These are phyloP conservation scores for Pelargonium fulgidum DNA, from an alignment of 441 rosid species.

Conservation along the genomic window DNA sequence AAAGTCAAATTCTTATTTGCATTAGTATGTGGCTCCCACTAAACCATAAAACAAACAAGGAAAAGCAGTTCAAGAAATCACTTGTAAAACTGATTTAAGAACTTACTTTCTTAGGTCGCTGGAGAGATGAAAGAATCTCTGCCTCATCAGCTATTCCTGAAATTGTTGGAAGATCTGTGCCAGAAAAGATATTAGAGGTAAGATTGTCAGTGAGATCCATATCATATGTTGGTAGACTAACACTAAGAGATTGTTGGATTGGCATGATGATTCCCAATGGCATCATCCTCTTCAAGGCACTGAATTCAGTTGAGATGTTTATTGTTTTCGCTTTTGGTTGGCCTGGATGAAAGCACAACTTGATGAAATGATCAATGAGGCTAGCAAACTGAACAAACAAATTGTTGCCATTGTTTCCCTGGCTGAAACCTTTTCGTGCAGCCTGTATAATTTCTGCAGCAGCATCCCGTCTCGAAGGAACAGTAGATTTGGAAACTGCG, in stretches of 20 bases:
- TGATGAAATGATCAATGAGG: slow-evolving; percentile 84
- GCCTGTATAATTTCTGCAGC: slow-evolving; percentile 93
- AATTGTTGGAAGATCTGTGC: slow-evolving; percentile 83
- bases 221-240: slow-evolving; percentile 67
- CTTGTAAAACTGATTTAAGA: slow-evolving; percentile 13
- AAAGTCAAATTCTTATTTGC: too few species aligned
- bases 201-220: slow-evolving; percentile 39
- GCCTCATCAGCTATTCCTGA: slow-evolving; percentile 91
- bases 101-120: slow-evolving; percentile 87
- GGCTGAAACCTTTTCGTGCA: slow-evolving; percentile 76
- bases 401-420: slow-evolving; percentile 65
- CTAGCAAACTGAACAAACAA: slow-evolving; percentile 87
- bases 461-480: slow-evolving; percentile 90
- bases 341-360: slow-evolving; percentile 87
- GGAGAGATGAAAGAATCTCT: slow-evolving; percentile 98
- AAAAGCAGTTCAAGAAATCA: slow-evolving; percentile 6
- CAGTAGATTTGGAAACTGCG: slow-evolving; percentile 93
- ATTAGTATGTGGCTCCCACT: neutral
- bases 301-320: slow-evolving; percentile 90
- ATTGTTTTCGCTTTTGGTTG: slow-evolving; percentile 76
- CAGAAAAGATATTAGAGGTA: slow-evolving; percentile 65
- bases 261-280: slow-evolving; percentile 93
- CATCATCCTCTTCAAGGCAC: slow-evolving; percentile 99
- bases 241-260: slow-evolving; percentile 86
- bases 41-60: neutral